These are phyloP conservation scores for Scleroderma bovista DNA, from an alignment of 768 basidiomycete genomes.

Conservation along the genomic window DNA sequence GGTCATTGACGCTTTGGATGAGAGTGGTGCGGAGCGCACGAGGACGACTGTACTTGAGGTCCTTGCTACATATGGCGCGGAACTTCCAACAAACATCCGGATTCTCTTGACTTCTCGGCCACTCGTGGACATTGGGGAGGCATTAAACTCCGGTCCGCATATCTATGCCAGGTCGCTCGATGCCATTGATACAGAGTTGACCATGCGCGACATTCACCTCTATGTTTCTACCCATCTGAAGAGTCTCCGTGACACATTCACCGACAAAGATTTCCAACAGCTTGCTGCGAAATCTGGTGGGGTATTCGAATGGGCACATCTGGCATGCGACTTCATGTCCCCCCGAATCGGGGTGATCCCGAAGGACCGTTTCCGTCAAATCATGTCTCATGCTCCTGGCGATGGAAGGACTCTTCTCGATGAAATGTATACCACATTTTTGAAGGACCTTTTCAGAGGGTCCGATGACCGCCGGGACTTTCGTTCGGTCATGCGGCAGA, in stretches of 20 bases:
- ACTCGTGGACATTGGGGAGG: neutral
- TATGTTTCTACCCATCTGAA: neutral
- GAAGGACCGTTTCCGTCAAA: neutral
- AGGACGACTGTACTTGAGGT: neutral
- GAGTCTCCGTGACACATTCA: neutral
- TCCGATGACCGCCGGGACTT: neutral
- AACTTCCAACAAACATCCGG: neutral
- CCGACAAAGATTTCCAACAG: neutral
- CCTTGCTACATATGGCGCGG: neutral
- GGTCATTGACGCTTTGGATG: conserved; percentile 22
- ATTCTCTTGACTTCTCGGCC: neutral
- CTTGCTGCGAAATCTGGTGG: neutral
- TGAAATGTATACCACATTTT: neutral
- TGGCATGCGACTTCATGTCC: neutral
- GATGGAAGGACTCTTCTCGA: neutral
- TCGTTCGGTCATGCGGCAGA: conserved; percentile 1
- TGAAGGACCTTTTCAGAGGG: neutral
- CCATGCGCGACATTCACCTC: neutral
- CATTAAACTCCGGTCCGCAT: neutral
- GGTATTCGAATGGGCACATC: neutral
- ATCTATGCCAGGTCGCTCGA: neutral
- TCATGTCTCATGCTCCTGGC: neutral
- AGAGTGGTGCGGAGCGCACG: conserved; percentile 1
- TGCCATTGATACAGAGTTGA: neutral
- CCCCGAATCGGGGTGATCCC: neutral